Evolutionary conservation across 805 yeast genomes (phyloP), one percentile per base, ranked within the genome.

Genomic region (Candida palmyrensis): DNA sequence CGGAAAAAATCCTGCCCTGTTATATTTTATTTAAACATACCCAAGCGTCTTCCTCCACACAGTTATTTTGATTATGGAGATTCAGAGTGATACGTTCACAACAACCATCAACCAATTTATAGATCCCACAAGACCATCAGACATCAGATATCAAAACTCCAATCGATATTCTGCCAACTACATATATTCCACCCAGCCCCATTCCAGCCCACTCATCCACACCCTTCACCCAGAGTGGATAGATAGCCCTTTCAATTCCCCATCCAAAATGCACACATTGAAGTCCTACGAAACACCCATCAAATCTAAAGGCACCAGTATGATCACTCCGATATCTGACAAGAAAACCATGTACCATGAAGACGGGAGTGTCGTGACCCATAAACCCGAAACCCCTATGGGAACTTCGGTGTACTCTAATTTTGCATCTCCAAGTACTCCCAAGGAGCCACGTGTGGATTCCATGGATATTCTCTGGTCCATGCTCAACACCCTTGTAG

Each of bases 401-500:
- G 17, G 30, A 11, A 24, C 43, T 17, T 29, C 35, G 6, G 26
- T n/a, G n/a, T n/a, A n/a, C n/a, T n/a, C n/a, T 20, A n/a, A 32
- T 30, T 2, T 35, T 21, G 9, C 21, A 32, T 18, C 30, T 15
- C 14, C 12, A 10, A 7, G 20, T 11, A 15, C 13, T 4, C 18
- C 13, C 11, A 12, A 15, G 4, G 20, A 25, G 16, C 36, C 27
- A 11, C 33, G 34, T 2, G 50, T 58, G 6, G 35, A 45, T 6
- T 18, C 44, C 9, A 53, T 67, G 47, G 78, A 72, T 29, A 59
- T 79, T 5, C 57, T 77, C 32, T 68, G 78, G 56, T 62, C 65
- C 21, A 55, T 80, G 51, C 50, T 79, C 33, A 72, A 72, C 32
- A 68, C 70, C 29, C 50, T 82, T 18, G 68, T 75, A 2, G 90